These are phyloP conservation scores for Parietaria judaica DNA, from an alignment of 306 rosid species.

Conservation along the genomic window DNA sequence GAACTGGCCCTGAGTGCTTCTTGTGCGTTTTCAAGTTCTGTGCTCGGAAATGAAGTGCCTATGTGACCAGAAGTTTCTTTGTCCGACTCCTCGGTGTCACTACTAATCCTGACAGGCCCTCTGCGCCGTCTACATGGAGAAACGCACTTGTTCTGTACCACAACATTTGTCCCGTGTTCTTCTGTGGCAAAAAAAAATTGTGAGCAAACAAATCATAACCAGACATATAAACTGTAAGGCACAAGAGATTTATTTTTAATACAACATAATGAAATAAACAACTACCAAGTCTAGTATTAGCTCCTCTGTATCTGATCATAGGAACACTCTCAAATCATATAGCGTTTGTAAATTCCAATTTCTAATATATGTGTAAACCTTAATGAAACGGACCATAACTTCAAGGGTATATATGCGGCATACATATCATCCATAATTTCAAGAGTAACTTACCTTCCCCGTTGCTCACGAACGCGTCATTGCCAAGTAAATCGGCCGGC, in stretches of 20 bases:
- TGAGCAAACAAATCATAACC: not conserved
- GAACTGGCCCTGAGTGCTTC: slow-evolving; percentile 61
- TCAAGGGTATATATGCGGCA: too few species aligned
- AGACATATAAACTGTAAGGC: too few species aligned
- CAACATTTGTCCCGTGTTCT: slow-evolving; percentile 17
- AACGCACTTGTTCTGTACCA: slow-evolving; percentile 31
- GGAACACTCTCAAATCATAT: too few species aligned
- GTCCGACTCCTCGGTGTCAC: slow-evolving; percentile 29
- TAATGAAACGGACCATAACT: too few species aligned
- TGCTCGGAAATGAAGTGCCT: slow-evolving; percentile 18
- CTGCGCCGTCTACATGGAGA: slow-evolving; percentile 28
- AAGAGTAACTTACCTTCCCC: slow-evolving; percentile 5
- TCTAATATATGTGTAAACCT: too few species aligned
- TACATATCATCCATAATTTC: too few species aligned
- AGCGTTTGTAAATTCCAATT: too few species aligned
- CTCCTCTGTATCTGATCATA: too few species aligned
- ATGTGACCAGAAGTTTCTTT: not conserved
- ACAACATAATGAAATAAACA: too few species aligned
- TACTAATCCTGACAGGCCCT: slow-evolving; percentile 46
- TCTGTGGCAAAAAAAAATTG: slow-evolving; percentile 16
- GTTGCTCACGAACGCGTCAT: not conserved
- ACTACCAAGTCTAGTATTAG: too few species aligned
- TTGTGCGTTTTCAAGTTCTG: slow-evolving; percentile 37
- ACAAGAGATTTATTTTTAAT: too few species aligned
- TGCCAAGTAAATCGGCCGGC: not conserved